Percentiles rank a stretch among this genome's conserved stretches.
Conservation (phyloP, 495 filamentous ascomycete genomes). For the Penicillium silybi region DNA sequence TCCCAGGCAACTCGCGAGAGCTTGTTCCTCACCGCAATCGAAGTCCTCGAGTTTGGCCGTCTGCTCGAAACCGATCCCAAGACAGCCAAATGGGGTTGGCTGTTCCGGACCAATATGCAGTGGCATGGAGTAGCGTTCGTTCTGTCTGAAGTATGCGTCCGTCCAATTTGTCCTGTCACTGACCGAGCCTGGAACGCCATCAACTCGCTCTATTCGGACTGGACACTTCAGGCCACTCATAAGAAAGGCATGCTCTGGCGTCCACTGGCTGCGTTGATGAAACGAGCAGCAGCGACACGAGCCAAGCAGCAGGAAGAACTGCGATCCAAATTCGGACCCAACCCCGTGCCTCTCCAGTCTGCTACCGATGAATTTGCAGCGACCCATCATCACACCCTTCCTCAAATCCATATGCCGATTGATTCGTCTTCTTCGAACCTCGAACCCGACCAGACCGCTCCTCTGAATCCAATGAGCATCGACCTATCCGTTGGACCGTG, state of each 20-base stretch:
- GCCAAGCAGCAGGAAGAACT: slow-evolving; percentile 32
- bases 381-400: slow-evolving; percentile 8
- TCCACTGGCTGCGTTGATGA: slow-evolving; percentile 67
- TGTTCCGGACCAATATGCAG: slow-evolving; percentile 77
- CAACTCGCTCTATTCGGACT: slow-evolving; percentile 53
- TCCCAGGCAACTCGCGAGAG: slow-evolving; percentile 61
- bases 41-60: slow-evolving; percentile 69
- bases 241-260: slow-evolving; percentile 68
- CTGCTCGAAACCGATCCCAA: slow-evolving; percentile 59
- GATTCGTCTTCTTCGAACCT: background rate
- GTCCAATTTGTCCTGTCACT: slow-evolving; percentile 62
- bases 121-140: slow-evolving; percentile 78
- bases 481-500: slow-evolving; percentile 30
- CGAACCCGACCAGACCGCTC: background rate
- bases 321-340: slow-evolving; percentile 17
- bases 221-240: slow-evolving; percentile 48
- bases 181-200: slow-evolving; percentile 81
- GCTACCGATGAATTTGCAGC: background rate
- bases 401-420: slow-evolving; percentile 15
- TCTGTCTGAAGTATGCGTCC: slow-evolving; percentile 71
- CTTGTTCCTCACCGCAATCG: slow-evolving; percentile 70
- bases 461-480: slow-evolving; percentile 19
- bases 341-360: slow-evolving; percentile 2
- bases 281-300: slow-evolving; percentile 50
- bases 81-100: slow-evolving; percentile 71